Evolutionary conservation across 1,284 basidiomycete genomes (phyloP).

Genomic region (Heterobasidion parviporum): DNA sequence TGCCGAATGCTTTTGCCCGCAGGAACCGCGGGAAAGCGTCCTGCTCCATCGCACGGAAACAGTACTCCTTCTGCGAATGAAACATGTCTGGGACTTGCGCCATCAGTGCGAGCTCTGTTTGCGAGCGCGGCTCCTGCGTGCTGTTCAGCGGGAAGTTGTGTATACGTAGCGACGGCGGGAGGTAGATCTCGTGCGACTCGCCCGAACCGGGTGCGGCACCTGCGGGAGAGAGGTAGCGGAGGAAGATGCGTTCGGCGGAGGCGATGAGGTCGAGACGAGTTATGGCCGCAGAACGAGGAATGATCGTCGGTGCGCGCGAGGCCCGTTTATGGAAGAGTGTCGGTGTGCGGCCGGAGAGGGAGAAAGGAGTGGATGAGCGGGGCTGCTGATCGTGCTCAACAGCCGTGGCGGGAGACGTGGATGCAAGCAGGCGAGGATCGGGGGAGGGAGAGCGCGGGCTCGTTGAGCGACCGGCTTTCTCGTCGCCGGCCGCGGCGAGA

Average conservation of each 20-base stretch:
- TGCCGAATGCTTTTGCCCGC: conserved; percentile 93
- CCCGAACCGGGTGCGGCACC: conserved; percentile 29
- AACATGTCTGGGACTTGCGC: conserved; percentile 95
- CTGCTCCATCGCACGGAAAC: conserved; percentile 94
- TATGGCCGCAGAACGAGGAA: conserved; percentile 87
- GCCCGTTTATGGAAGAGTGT: conserved; percentile 68
- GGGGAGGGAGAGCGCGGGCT: conserved; percentile 47
- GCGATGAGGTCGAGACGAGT: conserved; percentile 35
- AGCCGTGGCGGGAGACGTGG: conserved; percentile 37
- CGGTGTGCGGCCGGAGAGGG: conserved; percentile 61
- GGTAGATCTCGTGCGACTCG: conserved; percentile 89
- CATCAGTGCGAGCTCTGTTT: conserved; percentile 68
- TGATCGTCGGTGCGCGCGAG: conserved; percentile 79
- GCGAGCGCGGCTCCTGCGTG: conserved; percentile 60
- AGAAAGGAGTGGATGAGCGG: conserved; percentile 74
- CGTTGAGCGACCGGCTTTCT: conserved; percentile 24
- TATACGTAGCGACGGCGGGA: conserved; percentile 80
- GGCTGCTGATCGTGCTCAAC: conserved; percentile 33
- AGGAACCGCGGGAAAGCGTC: conserved; percentile 97
- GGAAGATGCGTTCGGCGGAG: conserved; percentile 92
- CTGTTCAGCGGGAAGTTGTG: conserved; percentile 70
- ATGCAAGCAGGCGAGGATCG: conserved; percentile 20
- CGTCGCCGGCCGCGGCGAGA: conserved; percentile 32
- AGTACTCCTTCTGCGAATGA: conserved; percentile 95
- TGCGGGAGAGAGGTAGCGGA: conserved; percentile 72